A percentile compares a stretch with the other conserved stretches of the same genome.
phyloP scores from a whole-genome alignment of 2,329 filamentous ascomycete species.

The Fonsecaea nubica region DNA sequence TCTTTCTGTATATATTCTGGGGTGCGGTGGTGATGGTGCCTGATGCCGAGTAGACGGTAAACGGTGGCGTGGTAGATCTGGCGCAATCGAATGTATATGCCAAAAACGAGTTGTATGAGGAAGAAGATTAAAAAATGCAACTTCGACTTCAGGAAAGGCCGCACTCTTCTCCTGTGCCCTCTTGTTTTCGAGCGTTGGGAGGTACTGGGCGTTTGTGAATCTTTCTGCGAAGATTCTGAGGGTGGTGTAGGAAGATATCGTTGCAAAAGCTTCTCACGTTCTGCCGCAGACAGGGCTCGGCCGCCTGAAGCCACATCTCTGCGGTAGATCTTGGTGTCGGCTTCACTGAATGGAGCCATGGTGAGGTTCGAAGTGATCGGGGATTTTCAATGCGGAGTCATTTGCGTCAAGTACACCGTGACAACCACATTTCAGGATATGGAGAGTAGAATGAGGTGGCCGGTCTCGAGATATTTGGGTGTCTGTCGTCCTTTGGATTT shows the following conservation, averaged over 20 bases:
- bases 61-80: conserved; percentile 79
- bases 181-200: conserved; percentile 36
- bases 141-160: conserved; percentile 53
- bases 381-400: background rate
- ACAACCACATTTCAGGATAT: background rate
- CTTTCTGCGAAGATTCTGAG: conserved; percentile 21
- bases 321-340: conserved; percentile 46
- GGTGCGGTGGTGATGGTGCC: conserved; percentile 95
- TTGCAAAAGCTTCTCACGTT: conserved; percentile 60
- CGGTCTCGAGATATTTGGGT: background rate
- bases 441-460: background rate
- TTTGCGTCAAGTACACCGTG: background rate
- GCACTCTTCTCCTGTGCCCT: conserved; percentile 47
- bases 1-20: conserved; percentile 91
- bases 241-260: conserved; percentile 58
- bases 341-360: conserved; percentile 33
- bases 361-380: conserved; percentile 7
- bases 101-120: conserved; percentile 76
- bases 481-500: background rate
- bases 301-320: conserved; percentile 50
- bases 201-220: conserved; percentile 15
- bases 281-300: conserved; percentile 50
- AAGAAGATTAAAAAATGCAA: conserved; percentile 54
- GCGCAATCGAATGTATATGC: conserved; percentile 82
- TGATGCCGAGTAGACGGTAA: conserved; percentile 78